These are phyloP conservation scores for Naganishia antarctica DNA, from an alignment of 768 basidiomycete genomes.

Conservation along the genomic window DNA sequence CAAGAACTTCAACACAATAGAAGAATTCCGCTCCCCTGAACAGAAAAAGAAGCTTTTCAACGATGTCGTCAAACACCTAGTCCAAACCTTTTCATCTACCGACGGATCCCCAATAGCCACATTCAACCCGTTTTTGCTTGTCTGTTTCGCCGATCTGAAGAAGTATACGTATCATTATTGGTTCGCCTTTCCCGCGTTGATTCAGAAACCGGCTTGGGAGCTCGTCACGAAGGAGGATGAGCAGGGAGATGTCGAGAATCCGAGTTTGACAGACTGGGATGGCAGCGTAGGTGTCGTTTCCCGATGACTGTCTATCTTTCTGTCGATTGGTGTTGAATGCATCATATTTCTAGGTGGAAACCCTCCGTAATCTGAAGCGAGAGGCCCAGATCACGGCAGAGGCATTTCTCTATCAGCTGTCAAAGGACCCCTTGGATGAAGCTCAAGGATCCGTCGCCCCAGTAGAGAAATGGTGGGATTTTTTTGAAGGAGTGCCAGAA, in stretches of 20 bases:
- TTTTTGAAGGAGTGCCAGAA: constrained; percentile 56
- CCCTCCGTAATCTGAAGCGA: constrained; percentile 1
- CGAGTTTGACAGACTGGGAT: constrained; percentile 15
- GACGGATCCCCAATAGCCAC: constrained; percentile 36
- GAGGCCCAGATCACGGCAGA: constrained; percentile 16
- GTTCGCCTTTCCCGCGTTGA: constrained; percentile 94
- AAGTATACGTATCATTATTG: constrained; percentile 97
- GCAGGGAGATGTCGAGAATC: not conserved
- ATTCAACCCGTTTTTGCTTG: constrained; percentile 75
- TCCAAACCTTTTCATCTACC: constrained; percentile 28
- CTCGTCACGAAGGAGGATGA: constrained; percentile 47
- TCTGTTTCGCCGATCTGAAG: constrained; percentile 95
- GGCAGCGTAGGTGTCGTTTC: constrained; percentile 2
- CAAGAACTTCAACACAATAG: constrained; percentile 96
- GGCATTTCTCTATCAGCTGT: constrained; percentile 15
- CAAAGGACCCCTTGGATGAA: not conserved
- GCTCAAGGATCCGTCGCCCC: constrained; percentile 7
- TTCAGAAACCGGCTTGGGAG: constrained; percentile 85
- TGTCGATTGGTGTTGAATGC: no score
- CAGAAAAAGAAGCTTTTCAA: constrained; percentile 87
- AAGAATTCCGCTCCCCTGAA: constrained; percentile 77
- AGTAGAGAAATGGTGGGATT: constrained; percentile 42
- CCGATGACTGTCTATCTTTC: not conserved
- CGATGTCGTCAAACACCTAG: constrained; percentile 56
- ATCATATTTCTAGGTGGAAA: not conserved